These are phyloP conservation scores for Talaromyces nanjingensis DNA, from an alignment of 495 filamentous ascomycete genomes.

Conservation along the genomic window DNA sequence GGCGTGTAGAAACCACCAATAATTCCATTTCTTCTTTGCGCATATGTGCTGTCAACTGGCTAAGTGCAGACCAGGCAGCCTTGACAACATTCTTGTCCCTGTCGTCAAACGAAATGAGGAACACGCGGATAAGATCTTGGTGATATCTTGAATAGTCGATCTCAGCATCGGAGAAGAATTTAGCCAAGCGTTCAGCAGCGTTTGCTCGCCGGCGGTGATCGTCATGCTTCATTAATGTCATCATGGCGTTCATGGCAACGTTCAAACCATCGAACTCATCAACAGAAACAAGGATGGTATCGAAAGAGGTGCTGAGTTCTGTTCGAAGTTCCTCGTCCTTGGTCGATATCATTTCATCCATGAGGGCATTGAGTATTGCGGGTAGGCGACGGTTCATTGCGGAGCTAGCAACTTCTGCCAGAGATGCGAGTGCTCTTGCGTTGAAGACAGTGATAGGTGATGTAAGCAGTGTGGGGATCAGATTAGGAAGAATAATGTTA, in stretches of 20 bases:
- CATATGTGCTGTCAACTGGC: conserved; percentile 76
- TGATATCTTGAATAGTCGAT: conserved; percentile 92
- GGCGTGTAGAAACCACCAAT: conserved; percentile 78
- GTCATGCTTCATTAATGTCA: conserved; percentile 81
- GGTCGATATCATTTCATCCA: conserved; percentile 79
- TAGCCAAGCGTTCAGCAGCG: conserved; percentile 74
- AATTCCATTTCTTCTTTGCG: conserved; percentile 98
- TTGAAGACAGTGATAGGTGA: conserved; percentile 94
- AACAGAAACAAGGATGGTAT: conserved; percentile 82
- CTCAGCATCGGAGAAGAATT: conserved; percentile 75
- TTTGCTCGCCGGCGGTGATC: conserved; percentile 76
- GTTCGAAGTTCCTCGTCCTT: conserved; percentile 66
- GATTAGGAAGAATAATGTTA: conserved; percentile 92
- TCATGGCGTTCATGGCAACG: conserved; percentile 85
- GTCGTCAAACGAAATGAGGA: conserved; percentile 90
- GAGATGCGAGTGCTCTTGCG: conserved; percentile 81
- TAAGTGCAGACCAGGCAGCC: conserved; percentile 84
- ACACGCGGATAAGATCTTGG: conserved; percentile 80
- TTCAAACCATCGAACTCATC: conserved; percentile 96
- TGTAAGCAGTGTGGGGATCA: conserved; percentile 83
- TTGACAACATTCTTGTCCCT: conserved; percentile 78
- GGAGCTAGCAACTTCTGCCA: conserved; percentile 81
- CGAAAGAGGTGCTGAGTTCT: conserved; percentile 74
- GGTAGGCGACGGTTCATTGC: conserved; percentile 87
- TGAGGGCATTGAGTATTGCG: conserved; percentile 81